These are phyloP conservation scores for Angomonas ambiguus DNA, from an alignment of 208 protist genomes.

Conservation along the genomic window DNA sequence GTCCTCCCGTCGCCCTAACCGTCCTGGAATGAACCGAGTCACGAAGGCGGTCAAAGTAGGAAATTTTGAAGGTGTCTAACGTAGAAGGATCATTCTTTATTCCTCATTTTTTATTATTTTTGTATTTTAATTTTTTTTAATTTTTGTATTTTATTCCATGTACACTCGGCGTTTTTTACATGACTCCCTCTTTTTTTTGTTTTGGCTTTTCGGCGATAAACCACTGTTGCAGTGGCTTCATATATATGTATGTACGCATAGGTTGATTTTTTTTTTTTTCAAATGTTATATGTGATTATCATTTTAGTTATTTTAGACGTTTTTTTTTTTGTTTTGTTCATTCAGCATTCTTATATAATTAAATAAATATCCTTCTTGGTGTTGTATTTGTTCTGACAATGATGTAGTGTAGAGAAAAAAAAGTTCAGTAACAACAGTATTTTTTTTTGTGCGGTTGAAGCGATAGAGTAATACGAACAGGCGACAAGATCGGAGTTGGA, in stretches of 20 bases:
- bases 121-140: conserved; percentile 5
- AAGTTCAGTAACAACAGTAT: conserved; percentile 5
- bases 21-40: neutral
- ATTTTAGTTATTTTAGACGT: neutral
- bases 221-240: too few species aligned
- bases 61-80: neutral
- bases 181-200: too few species aligned
- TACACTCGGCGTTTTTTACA: too few species aligned
- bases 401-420: too few species aligned
- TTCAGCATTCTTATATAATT: conserved; percentile 4
- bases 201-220: too few species aligned
- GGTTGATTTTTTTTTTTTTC: too few species aligned
- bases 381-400: conserved; percentile 12
- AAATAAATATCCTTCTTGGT: neutral
- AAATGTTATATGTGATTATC: too few species aligned
- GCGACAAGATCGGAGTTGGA: neutral
- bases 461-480: too few species aligned
- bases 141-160: neutral
- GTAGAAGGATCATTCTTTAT: neutral
- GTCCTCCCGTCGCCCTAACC: neutral
- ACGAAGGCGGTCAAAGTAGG: neutral
- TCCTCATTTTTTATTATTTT: conserved; percentile 5
- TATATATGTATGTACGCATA: too few species aligned
- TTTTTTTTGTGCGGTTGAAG: conserved; percentile 16
- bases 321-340: neutral